Evolutionary conservation across 257 asterid species (phyloP).

Genomic region (Solanum appendiculatum): DNA sequence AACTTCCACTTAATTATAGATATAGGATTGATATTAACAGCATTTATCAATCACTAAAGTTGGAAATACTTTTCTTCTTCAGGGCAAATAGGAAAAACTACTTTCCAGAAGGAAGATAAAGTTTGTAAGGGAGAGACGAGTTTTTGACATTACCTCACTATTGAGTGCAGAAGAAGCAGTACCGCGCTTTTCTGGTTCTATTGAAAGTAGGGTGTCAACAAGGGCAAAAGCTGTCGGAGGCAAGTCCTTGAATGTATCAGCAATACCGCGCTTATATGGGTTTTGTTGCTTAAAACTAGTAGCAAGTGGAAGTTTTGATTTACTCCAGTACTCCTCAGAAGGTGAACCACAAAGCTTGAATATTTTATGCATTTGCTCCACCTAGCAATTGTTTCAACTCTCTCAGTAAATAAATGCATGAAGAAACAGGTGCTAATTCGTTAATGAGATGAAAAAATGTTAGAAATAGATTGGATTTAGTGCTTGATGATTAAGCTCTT

Average conservation of each 20-base stretch:
- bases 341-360: conserved; percentile 22
- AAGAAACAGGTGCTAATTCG: not conserved
- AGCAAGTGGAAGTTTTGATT: conserved; percentile 9
- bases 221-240: conserved; percentile 5
- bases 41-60: not conserved
- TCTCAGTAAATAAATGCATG: not conserved
- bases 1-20: not conserved
- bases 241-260: conserved; percentile 6
- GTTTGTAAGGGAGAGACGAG: not conserved
- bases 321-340: conserved; percentile 13
- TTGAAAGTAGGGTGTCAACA: conserved; percentile 1
- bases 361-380: conserved; percentile 17
- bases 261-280: conserved; percentile 3
- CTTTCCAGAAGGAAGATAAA: not conserved
- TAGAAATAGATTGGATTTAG: not conserved
- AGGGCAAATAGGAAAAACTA: not conserved
- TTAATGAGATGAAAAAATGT: not conserved
- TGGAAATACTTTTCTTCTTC: not conserved
- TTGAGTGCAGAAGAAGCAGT: conserved; percentile 8
- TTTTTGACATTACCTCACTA: conserved; percentile 6
- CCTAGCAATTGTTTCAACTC: not conserved
- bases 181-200: conserved; percentile 6
- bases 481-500: not conserved
- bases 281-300: conserved; percentile 12
- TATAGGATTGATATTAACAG: not conserved